Percentiles rank a stretch among this genome's conserved stretches.
Conservation (phyloP, 345 rosid genomes). For the Cardamine resedifolia region DNA sequence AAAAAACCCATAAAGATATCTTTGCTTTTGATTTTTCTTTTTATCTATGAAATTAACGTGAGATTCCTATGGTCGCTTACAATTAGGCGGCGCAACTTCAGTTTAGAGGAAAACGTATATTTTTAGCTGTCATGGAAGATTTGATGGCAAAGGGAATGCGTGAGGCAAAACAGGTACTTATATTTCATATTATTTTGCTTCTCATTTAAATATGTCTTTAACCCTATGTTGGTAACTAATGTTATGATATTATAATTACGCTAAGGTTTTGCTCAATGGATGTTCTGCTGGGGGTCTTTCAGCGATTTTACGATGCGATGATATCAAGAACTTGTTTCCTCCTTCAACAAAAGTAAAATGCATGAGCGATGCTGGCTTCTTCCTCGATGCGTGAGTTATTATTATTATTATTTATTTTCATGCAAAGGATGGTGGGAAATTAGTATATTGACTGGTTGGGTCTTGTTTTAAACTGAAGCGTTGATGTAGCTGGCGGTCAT, state of each 20-base stretch:
- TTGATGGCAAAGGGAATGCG: conserved; percentile 73
- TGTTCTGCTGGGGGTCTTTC: conserved; percentile 96
- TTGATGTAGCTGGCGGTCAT: conserved; percentile 77
- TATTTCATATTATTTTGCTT: background rate
- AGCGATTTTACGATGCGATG: conserved; percentile 63
- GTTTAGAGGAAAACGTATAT: conserved; percentile 82
- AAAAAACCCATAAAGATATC: background rate
- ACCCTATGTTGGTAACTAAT: background rate
- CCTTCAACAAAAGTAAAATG: conserved; percentile 68
- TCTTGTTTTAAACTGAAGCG: conserved; percentile 44
- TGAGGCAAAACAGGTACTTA: conserved; percentile 59
- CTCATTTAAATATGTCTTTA: background rate
- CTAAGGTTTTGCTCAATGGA: conserved; percentile 88
- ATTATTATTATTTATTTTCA: background rate
- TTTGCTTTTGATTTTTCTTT: background rate
- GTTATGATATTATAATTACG: background rate
- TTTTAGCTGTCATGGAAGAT: conserved; percentile 75
- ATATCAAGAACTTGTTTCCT: conserved; percentile 56
- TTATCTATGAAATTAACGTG: background rate
- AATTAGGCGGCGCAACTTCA: conserved; percentile 71
- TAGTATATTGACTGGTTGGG: conserved; percentile 1
- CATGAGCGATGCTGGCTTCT: conserved; percentile 95
- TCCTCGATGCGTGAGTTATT: conserved; percentile 76
- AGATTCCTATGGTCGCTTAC: conserved; percentile 1
- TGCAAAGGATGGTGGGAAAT: background rate